A percentile compares a stretch with the other conserved stretches of the same genome.
phyloP scores from a whole-genome alignment of 2,329 filamentous ascomycete species.

The Chalara sp. region DNA sequence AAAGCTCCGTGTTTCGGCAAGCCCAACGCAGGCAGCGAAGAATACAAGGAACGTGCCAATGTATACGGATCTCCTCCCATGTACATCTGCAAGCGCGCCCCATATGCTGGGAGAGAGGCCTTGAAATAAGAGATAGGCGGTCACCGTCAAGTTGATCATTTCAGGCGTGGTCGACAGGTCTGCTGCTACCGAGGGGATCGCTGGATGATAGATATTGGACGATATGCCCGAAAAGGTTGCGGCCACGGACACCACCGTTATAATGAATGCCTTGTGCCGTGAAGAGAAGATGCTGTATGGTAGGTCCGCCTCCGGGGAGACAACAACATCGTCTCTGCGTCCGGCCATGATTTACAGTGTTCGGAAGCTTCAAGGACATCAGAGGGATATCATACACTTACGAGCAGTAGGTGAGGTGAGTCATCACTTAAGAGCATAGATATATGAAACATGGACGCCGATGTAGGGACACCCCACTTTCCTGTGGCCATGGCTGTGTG shows the following conservation, averaged over 20 bases:
- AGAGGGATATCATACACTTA: too few relatives aligned
- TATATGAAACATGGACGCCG: too few relatives aligned
- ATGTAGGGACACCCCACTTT: too few relatives aligned
- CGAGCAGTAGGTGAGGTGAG: too few relatives aligned
- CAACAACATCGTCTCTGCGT: not conserved
- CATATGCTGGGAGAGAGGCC: slow-evolving; percentile 47
- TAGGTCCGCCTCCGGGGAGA: slow-evolving; percentile 2
- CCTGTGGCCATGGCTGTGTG: too few relatives aligned
- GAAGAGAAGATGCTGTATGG: slow-evolving; percentile 20
- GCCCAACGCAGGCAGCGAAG: slow-evolving; percentile 46
- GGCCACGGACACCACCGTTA: slow-evolving; percentile 14
- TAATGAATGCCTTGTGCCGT: slow-evolving; percentile 16
- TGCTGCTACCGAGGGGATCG: slow-evolving; percentile 16
- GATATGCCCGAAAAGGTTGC: slow-evolving; percentile 19
- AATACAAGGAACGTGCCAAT: slow-evolving; percentile 45
- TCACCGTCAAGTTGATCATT: slow-evolving; percentile 23
- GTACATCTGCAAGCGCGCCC: slow-evolving; percentile 36
- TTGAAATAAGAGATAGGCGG: slow-evolving; percentile 41
- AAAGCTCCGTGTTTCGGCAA: slow-evolving; percentile 43
- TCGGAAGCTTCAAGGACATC: too few relatives aligned
- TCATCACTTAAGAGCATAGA: too few relatives aligned
- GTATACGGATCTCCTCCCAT: slow-evolving; percentile 47
- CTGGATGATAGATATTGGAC: slow-evolving; percentile 22
- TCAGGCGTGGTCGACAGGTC: slow-evolving; percentile 17
- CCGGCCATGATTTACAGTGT: too few relatives aligned